Evolutionary conservation across 2,329 filamentous ascomycete species (phyloP), one percentile per base, ranked within the genome.

Genomic region (Tolypocladium album): DNA sequence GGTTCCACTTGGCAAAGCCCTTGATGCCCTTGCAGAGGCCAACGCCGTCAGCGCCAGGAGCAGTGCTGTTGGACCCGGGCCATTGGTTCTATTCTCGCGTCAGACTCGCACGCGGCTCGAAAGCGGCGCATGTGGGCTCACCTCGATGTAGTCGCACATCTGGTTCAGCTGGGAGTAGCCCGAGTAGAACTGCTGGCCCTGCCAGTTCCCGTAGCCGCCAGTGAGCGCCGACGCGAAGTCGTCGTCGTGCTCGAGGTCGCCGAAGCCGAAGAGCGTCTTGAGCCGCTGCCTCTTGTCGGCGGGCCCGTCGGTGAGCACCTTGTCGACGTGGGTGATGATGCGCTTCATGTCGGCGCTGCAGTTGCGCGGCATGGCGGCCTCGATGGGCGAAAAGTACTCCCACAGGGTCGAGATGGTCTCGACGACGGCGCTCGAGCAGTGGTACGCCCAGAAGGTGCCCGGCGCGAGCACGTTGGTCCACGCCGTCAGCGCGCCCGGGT

Each of bases 401-500:
- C 88, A 92, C 72, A 86, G 90, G 65, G 92, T 87, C 64, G 82
- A 85, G 61, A 92, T 87, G 4, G 89, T 88, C 65, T 86, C 81
- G 0, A 88, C 88, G 1, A 92, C 88, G 2, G 88, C 90, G 1
- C 88, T 92, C 0, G 88, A 90, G 0, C 87, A 86, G 56, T 94
- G 90, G 9, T 88, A 82, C 3, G 82, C 90, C 80, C 82, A 92
- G 71, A 88, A 92, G 11, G 87, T 77, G 45, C 91, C 85, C 0
- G 90, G 90, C 68, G 92, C 92, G 15, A 86, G 72, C 55, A 85
- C 82, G 22, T 89, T 83, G 55, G 90, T 72, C 70, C 93, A 89
- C 0, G 89, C 88, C 11, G 86, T 85, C 64, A 91, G 87, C 0
- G 86, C 87, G 17, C 90, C 90, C 1, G 89, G 85, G 69, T 94